Evolutionary conservation across 2,329 filamentous ascomycete species (phyloP), one percentile per base, ranked within the genome.

Genomic region (Colletotrichum lupini): DNA sequence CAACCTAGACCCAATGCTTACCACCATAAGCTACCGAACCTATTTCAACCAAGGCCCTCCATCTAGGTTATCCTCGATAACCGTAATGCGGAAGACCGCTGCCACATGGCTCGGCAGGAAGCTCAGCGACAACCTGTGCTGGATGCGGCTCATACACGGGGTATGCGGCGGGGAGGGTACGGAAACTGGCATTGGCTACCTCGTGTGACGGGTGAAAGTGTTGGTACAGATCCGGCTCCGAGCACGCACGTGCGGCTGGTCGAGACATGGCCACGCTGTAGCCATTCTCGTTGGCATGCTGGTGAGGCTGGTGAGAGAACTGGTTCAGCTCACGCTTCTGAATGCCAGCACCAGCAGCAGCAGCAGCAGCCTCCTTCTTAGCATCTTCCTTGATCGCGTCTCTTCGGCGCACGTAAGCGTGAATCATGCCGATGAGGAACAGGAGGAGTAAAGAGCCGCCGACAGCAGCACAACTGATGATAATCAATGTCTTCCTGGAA

Each of bases 371-470:
- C 37, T 65, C 30, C n/a, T 28, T 22, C 22, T 37, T 22, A n/a
- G 49, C n/a, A 52, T 46, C 32, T 57, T 65, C 32, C 22, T 30
- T 24, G 9, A 56, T 42, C 16, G 52, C 52, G 19, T 28, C 32
- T 65, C 24, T 57, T 42, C 62, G 62, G 24, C 62, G 62, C 16
- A 57, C 16, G 7, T 57, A 65, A 42, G 62, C 62, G 9, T 30
- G 52, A 22, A 56, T 24, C 24, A 65, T 49, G 16, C 46, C 30
- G 32, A 65, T 42, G 22, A 30, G 5, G 3, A 65, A 28, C 11
- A 56, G 30, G 22, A 57, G 8, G 11, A 57, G 4, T 2, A 65
- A 5, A 11, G 42, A 6, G 22, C 62, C 52, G 1, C 52, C 62
- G n/a, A 65, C 35, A 16, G 30, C 56, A 12, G 49, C 24, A 14